Evolutionary conservation across 768 basidiomycete genomes (phyloP).

Genomic region (Neoboletus magnificus): DNA sequence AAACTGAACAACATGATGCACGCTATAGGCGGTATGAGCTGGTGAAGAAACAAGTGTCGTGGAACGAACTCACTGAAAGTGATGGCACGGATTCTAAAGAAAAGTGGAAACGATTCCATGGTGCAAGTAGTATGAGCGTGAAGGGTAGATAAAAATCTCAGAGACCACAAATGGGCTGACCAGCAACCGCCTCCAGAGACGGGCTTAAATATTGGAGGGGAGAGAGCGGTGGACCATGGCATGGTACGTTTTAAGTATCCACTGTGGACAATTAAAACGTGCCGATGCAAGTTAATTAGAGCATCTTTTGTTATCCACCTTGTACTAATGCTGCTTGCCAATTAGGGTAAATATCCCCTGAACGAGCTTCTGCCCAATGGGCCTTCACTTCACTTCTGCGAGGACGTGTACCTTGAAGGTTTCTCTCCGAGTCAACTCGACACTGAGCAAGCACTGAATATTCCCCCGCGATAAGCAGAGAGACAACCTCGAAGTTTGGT

Average conservation of each 20-base stretch:
- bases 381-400: neutral
- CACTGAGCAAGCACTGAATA: neutral
- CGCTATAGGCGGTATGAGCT: constrained; percentile 29
- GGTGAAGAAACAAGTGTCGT: neutral
- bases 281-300: neutral
- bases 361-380: neutral
- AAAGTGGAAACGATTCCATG: constrained; percentile 32
- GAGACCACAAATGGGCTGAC: constrained; percentile 15
- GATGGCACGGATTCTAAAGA: constrained; percentile 29
- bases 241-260: constrained; percentile 7
- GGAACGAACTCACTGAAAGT: constrained; percentile 27
- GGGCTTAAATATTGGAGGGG: constrained; percentile 7
- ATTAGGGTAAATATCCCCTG: constrained; percentile 19
- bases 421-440: neutral
- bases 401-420: neutral
- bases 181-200: constrained; percentile 22
- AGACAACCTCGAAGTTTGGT: neutral
- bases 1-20: constrained; percentile 43
- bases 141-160: constrained; percentile 11
- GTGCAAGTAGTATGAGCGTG: neutral
- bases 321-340: neutral
- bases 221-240: neutral
- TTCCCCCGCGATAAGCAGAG: neutral
- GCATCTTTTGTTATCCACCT: constrained; percentile 18
- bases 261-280: constrained; percentile 17